Conservation (phyloP, 2,329 filamentous ascomycete species). For the Botrytis deweyae region DNA sequence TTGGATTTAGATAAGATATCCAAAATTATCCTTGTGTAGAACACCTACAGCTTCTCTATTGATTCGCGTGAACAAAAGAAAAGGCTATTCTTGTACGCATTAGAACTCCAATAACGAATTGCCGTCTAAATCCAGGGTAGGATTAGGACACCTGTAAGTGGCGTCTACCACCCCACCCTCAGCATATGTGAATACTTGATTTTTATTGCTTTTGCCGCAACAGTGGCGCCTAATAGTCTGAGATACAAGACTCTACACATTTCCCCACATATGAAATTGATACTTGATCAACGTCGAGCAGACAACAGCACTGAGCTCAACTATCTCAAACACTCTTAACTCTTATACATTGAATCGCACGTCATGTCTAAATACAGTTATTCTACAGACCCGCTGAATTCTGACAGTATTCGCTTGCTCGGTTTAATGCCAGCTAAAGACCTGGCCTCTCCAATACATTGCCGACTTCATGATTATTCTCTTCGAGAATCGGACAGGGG, state of each 20-base stretch:
- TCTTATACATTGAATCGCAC: background rate
- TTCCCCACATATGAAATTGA: background rate
- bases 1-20: background rate
- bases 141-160: background rate
- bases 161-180: background rate
- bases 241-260: background rate
- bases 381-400: background rate
- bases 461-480: conserved; percentile 1
- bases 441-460: background rate
- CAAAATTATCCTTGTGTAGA: background rate
- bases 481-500: background rate
- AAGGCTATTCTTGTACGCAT: background rate
- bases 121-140: background rate
- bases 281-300: background rate
- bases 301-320: background rate
- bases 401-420: background rate
- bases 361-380: background rate
- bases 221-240: background rate
- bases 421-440: background rate
- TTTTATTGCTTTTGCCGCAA: background rate
- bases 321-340: background rate
- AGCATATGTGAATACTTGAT: background rate
- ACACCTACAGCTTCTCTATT: background rate
- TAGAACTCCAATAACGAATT: background rate
- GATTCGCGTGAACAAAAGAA: background rate